Conservation (phyloP, 352 stramenopile genomes). For the Phytophthora colocasiae region DNA sequence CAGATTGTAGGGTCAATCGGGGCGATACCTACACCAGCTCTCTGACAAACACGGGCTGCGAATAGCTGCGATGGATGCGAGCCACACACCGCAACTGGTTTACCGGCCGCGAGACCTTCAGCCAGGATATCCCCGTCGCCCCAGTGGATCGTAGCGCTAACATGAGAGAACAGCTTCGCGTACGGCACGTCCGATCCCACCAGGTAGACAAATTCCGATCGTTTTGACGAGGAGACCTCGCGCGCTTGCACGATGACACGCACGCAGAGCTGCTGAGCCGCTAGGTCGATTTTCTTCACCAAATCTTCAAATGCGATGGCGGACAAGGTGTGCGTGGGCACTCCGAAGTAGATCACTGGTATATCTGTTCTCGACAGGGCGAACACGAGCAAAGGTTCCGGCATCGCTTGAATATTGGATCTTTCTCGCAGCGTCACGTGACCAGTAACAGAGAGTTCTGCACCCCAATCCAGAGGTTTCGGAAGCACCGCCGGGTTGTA, state of each 20-base stretch:
- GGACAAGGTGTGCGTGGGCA: conserved; percentile 27
- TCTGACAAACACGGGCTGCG: conserved; percentile 67
- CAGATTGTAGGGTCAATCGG: conserved; percentile 63
- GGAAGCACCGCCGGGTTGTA: conserved; percentile 43
- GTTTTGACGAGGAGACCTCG: conserved; percentile 10
- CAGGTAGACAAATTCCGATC: conserved; percentile 23
- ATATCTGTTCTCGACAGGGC: conserved; percentile 2
- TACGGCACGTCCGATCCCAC: conserved; percentile 48
- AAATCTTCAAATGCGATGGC: conserved; percentile 33
- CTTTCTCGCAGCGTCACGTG: conserved; percentile 36
- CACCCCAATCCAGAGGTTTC: conserved; percentile 50
- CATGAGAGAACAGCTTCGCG: conserved; percentile 80
- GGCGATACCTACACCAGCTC: conserved; percentile 67
- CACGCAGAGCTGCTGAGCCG: conserved; percentile 30
- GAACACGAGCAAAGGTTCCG: conserved; percentile 8
- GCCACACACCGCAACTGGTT: conserved; percentile 86
- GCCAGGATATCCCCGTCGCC: conserved; percentile 71
- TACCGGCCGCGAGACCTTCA: conserved; percentile 75
- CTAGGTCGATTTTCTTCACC: conserved; percentile 39
- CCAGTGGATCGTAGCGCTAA: conserved; percentile 80
- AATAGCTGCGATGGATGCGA: conserved; percentile 92
- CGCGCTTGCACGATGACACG: conserved; percentile 53
- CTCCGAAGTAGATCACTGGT: conserved; percentile 50
- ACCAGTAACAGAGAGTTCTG: conserved; percentile 43
- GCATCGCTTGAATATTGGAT: neutral